Evolutionary conservation across 768 basidiomycete genomes (phyloP).

Genomic region (Amylocystis lapponica): DNA sequence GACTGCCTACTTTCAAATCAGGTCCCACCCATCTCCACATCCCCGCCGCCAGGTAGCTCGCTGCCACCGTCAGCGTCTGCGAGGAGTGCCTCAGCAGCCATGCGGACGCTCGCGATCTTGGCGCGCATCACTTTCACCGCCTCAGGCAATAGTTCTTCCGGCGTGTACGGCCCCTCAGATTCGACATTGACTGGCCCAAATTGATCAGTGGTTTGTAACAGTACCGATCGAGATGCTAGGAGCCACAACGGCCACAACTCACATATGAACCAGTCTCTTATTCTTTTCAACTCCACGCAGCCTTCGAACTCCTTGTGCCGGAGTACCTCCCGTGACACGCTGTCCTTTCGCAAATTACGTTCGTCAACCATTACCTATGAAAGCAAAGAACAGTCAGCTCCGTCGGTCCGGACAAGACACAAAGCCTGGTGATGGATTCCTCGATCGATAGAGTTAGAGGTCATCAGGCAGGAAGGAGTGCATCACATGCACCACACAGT

Average conservation of each 20-base stretch:
- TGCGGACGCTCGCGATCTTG: constrained; percentile 60
- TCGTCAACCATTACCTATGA: constrained; percentile 52
- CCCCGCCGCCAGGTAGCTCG: neutral
- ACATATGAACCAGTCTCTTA: constrained; percentile 94
- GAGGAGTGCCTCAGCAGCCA: constrained; percentile 54
- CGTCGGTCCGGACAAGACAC: no score
- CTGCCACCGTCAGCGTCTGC: constrained; percentile 26
- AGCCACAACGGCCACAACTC: no score
- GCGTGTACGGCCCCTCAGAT: constrained; percentile 83
- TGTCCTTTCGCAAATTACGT: constrained; percentile 71
- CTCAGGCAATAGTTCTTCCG: constrained; percentile 77
- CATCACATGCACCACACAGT: no score
- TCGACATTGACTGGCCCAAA: constrained; percentile 70
- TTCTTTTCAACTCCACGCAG: constrained; percentile 74
- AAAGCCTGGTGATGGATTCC: no score
- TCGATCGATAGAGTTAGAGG: neutral
- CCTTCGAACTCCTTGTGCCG: constrained; percentile 88
- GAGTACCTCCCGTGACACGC: constrained; percentile 87
- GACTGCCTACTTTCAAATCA: no score
- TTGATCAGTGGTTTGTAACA: constrained; percentile 2
- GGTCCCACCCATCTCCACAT: constrained; percentile 17
- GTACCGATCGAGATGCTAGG: no score
- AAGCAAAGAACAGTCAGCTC: no score
- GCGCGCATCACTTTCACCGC: constrained; percentile 75
- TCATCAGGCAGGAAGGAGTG: neutral